Base-by-base conservation (phyloP, 345 rosid genomes). In the Ceriops tagal region DNA sequence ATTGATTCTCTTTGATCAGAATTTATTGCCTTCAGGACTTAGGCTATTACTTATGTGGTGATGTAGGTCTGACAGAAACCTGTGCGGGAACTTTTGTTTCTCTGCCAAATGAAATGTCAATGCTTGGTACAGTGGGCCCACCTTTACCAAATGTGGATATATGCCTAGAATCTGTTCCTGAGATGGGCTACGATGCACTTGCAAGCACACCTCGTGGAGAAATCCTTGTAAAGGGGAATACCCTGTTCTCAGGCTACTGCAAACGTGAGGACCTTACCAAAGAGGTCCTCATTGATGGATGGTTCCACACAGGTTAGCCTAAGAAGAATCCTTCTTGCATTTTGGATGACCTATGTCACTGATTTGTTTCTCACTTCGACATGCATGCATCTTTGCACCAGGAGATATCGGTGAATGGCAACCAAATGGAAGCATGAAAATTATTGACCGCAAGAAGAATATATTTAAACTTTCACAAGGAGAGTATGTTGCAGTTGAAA, bases 351-450 rank as follows among this genome's bases (percentile, higher is more conserved):
- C 1, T 68, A 9, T 58, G 5, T 62, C n/a, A 13, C 37, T 51
- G 19, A 43, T 20, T 46, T 35, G 15, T 19, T 53, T 62, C 64
- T 59, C 27, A 72, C 39, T 21, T 13, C 55, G 39, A 34, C 51
- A 35, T 2, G 6, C n/a, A 11, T 73, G 64, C 49, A 46, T 62
- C 37, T 47, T 57, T 68, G 62, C 59, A 62, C 80, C 83, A 89
- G 97, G 97, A 64, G 99, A 95, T 83, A 71, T 95, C 24, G 99
- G 99, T 11, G 98, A 95, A 72, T 92, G 99, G 99, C 99, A 92
- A 87, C 86, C 89, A 5, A 83, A 95, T 64, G 99, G 97, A 78
- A 92, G 96, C 83, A 75, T 96, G 96, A 96, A 90, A 73, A 89
- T 92, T 60, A 84, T 96, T 34, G 99, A 96, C 69, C 80, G 99